Conservation (phyloP, 345 rosid species). For the Rubroshorea leprosula region DNA sequence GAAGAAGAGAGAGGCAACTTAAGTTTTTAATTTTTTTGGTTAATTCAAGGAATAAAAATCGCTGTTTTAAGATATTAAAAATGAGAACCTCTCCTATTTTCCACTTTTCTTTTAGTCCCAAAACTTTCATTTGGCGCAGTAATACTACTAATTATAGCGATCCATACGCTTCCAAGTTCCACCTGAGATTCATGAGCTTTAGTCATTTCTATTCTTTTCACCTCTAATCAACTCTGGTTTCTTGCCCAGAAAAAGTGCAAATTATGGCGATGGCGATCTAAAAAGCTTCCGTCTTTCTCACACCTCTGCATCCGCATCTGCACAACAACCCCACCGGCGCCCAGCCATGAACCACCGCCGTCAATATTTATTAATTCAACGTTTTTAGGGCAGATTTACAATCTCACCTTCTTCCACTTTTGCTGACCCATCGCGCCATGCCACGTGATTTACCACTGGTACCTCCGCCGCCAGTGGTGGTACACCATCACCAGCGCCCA, state of each 20-base stretch:
- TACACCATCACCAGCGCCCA: constrained; percentile 14
- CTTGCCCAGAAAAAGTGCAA: constrained; percentile 2
- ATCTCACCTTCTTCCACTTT: background rate
- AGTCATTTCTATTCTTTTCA: no score
- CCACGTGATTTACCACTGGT: constrained; percentile 33
- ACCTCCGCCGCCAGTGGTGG: constrained; percentile 16
- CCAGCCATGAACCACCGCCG: background rate
- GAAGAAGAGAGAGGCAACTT: no score
- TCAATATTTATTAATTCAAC: background rate
- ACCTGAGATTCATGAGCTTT: no score
- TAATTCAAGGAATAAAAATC: no score
- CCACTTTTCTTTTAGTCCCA: no score
- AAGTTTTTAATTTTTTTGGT: no score
- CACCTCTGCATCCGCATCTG: no score
- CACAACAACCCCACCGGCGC: background rate
- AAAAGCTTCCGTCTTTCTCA: background rate
- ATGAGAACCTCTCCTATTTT: no score
- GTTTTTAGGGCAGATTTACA: background rate
- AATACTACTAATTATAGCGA: no score
- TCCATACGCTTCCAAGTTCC: no score
- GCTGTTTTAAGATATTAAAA: no score
- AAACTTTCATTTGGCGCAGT: no score
- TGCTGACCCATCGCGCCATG: constrained; percentile 12
- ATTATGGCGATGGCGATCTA: background rate
- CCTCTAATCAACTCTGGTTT: background rate